Percentiles rank a stretch among this genome's conserved stretches.
Conservation (phyloP, 495 filamentous ascomycete species). For the Cercophora samala region DNA sequence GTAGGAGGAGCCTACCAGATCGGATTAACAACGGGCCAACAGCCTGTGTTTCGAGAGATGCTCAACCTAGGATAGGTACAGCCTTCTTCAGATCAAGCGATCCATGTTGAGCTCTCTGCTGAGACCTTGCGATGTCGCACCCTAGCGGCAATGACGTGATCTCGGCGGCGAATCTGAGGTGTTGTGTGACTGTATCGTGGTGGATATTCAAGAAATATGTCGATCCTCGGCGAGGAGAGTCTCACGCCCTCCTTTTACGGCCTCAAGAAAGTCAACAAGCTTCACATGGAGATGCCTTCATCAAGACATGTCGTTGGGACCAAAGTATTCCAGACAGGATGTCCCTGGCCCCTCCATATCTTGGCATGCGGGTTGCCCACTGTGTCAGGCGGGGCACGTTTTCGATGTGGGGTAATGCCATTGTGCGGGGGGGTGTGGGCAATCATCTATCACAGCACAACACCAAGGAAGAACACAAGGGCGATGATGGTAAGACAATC, state of each 20-base stretch:
- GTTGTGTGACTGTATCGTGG: not conserved
- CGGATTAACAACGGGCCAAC: not conserved
- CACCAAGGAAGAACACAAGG: not conserved
- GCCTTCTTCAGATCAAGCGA: not conserved
- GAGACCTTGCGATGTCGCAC: constrained; percentile 5
- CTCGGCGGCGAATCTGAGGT: not conserved
- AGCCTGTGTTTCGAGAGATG: no score
- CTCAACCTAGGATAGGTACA: no score
- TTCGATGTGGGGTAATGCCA: not conserved
- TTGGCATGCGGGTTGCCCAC: not conserved
- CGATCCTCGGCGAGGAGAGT: not conserved
- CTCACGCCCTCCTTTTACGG: not conserved
- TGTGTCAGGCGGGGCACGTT: not conserved
- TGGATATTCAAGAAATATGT: not conserved
- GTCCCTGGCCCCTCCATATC: not conserved
- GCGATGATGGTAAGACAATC: not conserved
- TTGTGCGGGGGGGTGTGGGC: not conserved
- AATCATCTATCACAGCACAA: not conserved
- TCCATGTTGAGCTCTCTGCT: not conserved
- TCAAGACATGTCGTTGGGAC: not conserved
- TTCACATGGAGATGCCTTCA: not conserved
- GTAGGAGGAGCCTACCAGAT: not conserved
- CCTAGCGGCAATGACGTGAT: constrained; percentile 4
- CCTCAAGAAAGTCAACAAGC: not conserved
- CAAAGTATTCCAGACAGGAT: not conserved